Conservation (phyloP, 495 filamentous ascomycete genomes). For the Aspergillus kassunensis region DNA sequence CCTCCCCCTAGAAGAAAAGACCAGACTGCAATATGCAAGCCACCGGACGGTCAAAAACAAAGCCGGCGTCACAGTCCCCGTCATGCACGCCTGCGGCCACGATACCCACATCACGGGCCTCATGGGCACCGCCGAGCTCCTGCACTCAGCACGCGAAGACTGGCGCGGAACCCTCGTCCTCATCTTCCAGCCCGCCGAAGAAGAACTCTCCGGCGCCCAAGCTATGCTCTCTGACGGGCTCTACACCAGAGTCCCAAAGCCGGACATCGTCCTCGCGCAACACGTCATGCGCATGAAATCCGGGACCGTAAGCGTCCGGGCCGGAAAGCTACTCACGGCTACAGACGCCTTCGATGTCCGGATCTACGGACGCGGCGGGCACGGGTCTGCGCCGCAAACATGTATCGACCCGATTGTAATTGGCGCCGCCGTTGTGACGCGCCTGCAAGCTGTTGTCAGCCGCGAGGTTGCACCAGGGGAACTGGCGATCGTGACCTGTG, state of each 20-base stretch:
- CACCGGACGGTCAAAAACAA: conserved; percentile 34
- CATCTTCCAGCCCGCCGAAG: conserved; percentile 61
- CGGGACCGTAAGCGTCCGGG: conserved; percentile 34
- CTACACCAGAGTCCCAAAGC: conserved; percentile 45
- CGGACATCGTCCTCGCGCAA: conserved; percentile 54
- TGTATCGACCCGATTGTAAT: conserved; percentile 56
- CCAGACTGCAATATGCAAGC: conserved; percentile 53
- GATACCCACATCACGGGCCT: conserved; percentile 57
- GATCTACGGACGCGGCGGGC: conserved; percentile 50
- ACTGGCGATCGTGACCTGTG: conserved; percentile 51
- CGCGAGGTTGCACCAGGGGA: conserved; percentile 51
- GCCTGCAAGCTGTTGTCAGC: conserved; percentile 53
- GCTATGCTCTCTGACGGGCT: conserved; percentile 61
- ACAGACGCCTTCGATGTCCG: conserved; percentile 42
- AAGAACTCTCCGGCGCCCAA: conserved; percentile 50
- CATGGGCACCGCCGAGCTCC: conserved; percentile 45
- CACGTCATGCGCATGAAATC: conserved; percentile 51
- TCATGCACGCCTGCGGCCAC: conserved; percentile 68
- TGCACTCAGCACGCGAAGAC: conserved; percentile 32
- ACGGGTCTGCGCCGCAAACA: conserved; percentile 47
- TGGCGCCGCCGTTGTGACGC: conserved; percentile 46
- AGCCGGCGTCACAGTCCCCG: conserved; percentile 45
- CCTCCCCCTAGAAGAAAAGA: conserved; percentile 54
- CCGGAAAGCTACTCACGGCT: conserved; percentile 29
- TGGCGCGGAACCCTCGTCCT: conserved; percentile 57